Base-by-base conservation (phyloP, 306 rosid genomes). In the Quercus engelmannii region DNA sequence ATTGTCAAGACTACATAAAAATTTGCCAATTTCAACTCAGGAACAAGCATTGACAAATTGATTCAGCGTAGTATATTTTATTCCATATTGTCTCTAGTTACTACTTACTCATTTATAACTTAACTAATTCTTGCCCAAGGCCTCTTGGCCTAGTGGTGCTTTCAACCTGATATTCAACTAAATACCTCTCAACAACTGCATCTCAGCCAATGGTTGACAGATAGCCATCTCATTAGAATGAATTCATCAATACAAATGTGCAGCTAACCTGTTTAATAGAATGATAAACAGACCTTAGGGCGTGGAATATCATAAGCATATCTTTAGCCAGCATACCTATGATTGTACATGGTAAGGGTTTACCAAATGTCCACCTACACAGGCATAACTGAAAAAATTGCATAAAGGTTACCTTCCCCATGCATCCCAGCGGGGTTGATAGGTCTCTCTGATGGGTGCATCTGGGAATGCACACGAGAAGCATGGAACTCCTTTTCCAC, bases 351-450 rank as follows among this genome's bases (percentile, higher is more conserved):
- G 25, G 56, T 30, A 26, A 30, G 41, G 30, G 20, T 26, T 63
- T 5, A 28, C n/a, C 21, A 12, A 63, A 8, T 3, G 54, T 55
- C 72, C 20, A 41, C 72, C 46, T 64, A 46, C 64, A 25, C 14
- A 33, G 49, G 18, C 69, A 62, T 41, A 26, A 55, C 13, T 71
- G 33, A 43, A 23, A 23, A 41, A 59, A 52, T 31, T 20, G 35
- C 55, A 79, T 49, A 54, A 78, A 68, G 67, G 23, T 88, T 87
- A 94, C 98, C 98, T 92, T 87, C 98, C 97, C 98, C 98, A 92
- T 3, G 90, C 98, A 76, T 94, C 98, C 97, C 98, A 94, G 35
- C 97, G 93, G n/a, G 98, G 97, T 79, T 94, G 98, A 81, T 85
- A 92, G 0, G 94, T 85, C 88, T 94, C 98, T 79, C 98, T 89